Conservation (phyloP, 129 eudicot species). For the Helichrysum umbraculigerum region DNA sequence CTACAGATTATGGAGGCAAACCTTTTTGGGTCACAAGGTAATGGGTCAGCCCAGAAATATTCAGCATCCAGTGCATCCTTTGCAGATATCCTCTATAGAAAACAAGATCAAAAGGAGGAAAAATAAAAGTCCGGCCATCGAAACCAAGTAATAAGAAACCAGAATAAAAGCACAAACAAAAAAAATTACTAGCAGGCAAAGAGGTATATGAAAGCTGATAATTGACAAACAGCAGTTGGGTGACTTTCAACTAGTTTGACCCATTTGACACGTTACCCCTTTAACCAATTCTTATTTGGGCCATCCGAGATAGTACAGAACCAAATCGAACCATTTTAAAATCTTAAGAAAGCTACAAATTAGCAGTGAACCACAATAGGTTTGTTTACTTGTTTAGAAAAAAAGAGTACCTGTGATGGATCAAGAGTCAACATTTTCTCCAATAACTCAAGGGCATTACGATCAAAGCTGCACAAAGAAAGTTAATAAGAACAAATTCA, state of each 20-base stretch:
- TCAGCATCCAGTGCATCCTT: conserved; percentile 96
- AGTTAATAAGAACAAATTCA: background rate
- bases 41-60: conserved; percentile 92
- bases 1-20: conserved; percentile 20
- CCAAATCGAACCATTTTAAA: background rate
- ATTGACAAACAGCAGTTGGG: too few relatives aligned
- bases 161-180: background rate
- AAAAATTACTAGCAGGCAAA: conserved; percentile 5
- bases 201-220: conserved; percentile 11
- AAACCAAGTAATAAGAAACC: conserved; percentile 12
- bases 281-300: background rate
- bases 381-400: background rate
- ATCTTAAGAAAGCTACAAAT: background rate
- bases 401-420: conserved; percentile 69
- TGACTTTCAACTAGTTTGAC: background rate
- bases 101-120: background rate
- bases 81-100: conserved; percentile 81
- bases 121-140: background rate
- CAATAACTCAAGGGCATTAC: conserved; percentile 82
- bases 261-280: background rate
- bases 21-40: conserved; percentile 97
- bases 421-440: conserved; percentile 93
- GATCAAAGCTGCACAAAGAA: conserved; percentile 58
- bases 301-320: background rate
- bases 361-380: background rate